Evolutionary conservation across 345 rosid species (phyloP).

Genomic region (Eucalyptus brandiana): DNA sequence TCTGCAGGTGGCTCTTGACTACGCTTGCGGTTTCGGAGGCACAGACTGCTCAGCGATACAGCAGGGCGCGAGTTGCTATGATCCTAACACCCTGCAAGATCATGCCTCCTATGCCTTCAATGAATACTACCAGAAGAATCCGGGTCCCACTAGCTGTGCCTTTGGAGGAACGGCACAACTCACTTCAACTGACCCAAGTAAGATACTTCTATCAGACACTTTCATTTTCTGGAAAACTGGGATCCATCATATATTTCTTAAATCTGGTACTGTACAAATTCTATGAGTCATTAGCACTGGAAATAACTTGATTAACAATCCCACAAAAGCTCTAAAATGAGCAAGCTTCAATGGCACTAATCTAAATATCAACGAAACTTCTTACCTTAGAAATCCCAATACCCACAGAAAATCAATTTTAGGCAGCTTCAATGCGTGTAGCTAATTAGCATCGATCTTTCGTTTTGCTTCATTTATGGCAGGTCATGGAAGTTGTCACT

Average conservation of each 20-base stretch:
- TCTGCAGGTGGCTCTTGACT: constrained; percentile 91
- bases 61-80: constrained; percentile 60
- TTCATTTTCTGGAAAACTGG: not conserved
- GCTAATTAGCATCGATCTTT: not conserved
- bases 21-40: constrained; percentile 94
- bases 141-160: constrained; percentile 71
- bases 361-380: not conserved
- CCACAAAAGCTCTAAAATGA: not conserved
- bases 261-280: not conserved
- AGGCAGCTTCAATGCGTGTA: not conserved
- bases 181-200: constrained; percentile 86
- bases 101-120: constrained; percentile 98
- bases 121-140: constrained; percentile 91
- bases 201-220: not conserved
- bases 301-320: not conserved
- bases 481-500: constrained; percentile 88
- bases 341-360: not conserved
- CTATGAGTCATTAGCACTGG: not conserved
- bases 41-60: constrained; percentile 84
- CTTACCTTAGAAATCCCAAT: not conserved
- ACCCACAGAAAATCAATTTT: not conserved
- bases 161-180: constrained; percentile 96
- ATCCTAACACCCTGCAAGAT: constrained; percentile 56
- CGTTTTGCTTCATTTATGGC: not conserved
- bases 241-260: not conserved